Evolutionary conservation across 495 filamentous ascomycete genomes (phyloP).

Genomic region (Extremus antarcticus): DNA sequence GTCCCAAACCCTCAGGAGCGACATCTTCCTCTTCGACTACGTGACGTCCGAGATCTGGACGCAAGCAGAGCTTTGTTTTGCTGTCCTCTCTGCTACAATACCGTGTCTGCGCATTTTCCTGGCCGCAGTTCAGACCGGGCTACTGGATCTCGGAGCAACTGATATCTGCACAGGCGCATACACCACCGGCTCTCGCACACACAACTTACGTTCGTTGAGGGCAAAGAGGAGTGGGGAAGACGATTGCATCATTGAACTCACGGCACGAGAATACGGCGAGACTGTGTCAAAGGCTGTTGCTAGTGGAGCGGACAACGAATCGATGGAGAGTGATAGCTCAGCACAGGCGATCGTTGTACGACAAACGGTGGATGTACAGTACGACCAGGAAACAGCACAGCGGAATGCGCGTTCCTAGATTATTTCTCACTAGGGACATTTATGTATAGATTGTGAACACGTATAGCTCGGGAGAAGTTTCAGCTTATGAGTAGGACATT

Average conservation of each 20-base stretch:
- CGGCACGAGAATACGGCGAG: background rate
- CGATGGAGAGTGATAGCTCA: background rate
- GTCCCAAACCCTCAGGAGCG: background rate
- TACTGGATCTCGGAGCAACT: too few species aligned
- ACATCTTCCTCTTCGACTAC: background rate
- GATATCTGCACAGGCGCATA: too few species aligned
- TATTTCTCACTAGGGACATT: too few species aligned
- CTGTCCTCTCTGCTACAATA: background rate
- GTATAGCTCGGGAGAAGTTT: too few species aligned
- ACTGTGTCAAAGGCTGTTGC: background rate
- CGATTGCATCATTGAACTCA: background rate
- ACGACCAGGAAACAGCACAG: too few species aligned
- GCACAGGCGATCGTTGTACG: background rate
- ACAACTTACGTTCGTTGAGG: too few species aligned
- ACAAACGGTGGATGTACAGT: background rate
- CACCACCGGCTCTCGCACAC: too few species aligned
- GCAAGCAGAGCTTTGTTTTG: background rate
- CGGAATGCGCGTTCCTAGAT: too few species aligned
- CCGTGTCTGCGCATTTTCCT: constrained; percentile 6
- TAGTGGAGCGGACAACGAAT: background rate
- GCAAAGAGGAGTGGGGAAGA: background rate
- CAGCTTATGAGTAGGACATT: too few species aligned
- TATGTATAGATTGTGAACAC: too few species aligned
- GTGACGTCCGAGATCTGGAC: constrained; percentile 1
- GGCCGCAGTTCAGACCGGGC: too few species aligned